These are phyloP conservation scores for Phialemoniopsis sp. DNA, from an alignment of 2,329 filamentous ascomycete species.

Conservation along the genomic window DNA sequence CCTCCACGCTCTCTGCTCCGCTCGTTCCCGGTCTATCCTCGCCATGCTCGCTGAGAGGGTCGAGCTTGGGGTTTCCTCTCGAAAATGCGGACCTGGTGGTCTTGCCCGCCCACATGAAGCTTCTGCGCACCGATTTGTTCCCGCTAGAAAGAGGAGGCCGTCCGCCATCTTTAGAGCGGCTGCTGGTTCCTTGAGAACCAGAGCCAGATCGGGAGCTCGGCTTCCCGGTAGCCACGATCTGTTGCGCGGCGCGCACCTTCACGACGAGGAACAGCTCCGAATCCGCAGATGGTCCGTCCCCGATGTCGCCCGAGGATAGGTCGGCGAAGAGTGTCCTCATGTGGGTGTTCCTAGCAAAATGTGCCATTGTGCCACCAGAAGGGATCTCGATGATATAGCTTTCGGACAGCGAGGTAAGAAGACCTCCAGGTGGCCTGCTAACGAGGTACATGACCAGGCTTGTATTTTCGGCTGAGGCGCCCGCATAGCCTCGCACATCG, in stretches of 20 bases:
- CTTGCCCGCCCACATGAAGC: constrained; percentile 67
- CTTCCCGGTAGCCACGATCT: constrained; percentile 36
- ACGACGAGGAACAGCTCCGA: constrained; percentile 80
- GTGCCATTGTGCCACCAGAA: constrained; percentile 65
- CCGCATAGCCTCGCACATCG: constrained; percentile 78
- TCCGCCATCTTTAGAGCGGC: constrained; percentile 29
- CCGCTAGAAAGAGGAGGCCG: constrained; percentile 45
- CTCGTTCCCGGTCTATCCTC: constrained; percentile 31
- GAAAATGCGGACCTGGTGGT: constrained; percentile 50
- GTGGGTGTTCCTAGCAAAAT: constrained; percentile 59
- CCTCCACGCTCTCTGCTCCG: constrained; percentile 39
- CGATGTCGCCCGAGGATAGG: constrained; percentile 71
- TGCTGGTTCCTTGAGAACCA: constrained; percentile 25
- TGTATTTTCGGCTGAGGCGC: constrained; percentile 69
- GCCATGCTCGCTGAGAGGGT: constrained; percentile 50
- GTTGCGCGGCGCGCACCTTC: constrained; percentile 63
- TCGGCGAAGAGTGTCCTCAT: constrained; percentile 87
- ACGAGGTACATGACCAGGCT: constrained; percentile 76
- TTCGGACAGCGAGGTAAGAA: constrained; percentile 71
- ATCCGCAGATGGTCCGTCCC: constrained; percentile 57
- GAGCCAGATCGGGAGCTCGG: constrained; percentile 49
- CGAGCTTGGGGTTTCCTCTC: constrained; percentile 46
- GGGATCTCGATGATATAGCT: constrained; percentile 76
- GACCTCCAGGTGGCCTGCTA: constrained; percentile 60
- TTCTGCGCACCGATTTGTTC: constrained; percentile 55